Percentiles rank a stretch among this genome's conserved stretches.
These are phyloP conservation scores for Debaryomyces coudertii DNA, from an alignment of 1,139 yeast genomes.

Conservation along the genomic window DNA sequence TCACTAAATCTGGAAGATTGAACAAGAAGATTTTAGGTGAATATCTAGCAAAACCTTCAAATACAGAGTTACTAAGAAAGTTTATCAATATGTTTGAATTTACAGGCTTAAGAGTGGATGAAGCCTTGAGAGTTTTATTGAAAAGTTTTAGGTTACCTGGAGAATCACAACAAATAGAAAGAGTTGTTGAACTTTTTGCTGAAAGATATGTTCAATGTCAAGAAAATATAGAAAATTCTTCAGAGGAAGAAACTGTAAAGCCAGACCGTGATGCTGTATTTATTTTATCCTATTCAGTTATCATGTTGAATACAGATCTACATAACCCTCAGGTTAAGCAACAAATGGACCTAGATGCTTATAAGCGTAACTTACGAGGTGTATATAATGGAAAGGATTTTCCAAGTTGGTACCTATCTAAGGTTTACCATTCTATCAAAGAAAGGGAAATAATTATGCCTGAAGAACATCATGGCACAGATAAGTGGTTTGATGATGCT, in stretches of 20 bases:
- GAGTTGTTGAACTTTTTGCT: constrained; percentile 86
- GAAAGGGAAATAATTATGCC: constrained; percentile 96
- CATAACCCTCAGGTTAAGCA: constrained; percentile 79
- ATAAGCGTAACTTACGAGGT: constrained; percentile 78
- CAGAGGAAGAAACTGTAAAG: constrained; percentile 45
- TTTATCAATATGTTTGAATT: constrained; percentile 80
- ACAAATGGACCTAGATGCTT: constrained; percentile 87
- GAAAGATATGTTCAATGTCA: constrained; percentile 73
- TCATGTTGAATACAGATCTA: constrained; percentile 76
- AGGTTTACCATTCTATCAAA: constrained; percentile 76
- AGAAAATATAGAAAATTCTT: constrained; percentile 15
- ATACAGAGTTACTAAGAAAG: constrained; percentile 57
- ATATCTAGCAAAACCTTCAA: constrained; percentile 75
- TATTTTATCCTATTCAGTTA: constrained; percentile 72
- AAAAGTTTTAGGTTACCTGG: constrained; percentile 93
- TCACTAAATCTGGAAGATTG: constrained; percentile 75
- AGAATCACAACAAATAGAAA: constrained; percentile 93
- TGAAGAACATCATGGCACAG: constrained; percentile 89
- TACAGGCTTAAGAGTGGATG: constrained; percentile 80
- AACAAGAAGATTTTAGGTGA: constrained; percentile 90
- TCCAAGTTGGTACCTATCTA: constrained; percentile 82
- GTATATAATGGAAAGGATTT: constrained; percentile 77
- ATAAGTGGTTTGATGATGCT: constrained; percentile 88
- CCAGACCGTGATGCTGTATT: constrained; percentile 78
- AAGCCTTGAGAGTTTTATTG: constrained; percentile 81